Evolutionary conservation across 1,284 basidiomycete species (phyloP).

Genomic region (Tilletia horrida): DNA sequence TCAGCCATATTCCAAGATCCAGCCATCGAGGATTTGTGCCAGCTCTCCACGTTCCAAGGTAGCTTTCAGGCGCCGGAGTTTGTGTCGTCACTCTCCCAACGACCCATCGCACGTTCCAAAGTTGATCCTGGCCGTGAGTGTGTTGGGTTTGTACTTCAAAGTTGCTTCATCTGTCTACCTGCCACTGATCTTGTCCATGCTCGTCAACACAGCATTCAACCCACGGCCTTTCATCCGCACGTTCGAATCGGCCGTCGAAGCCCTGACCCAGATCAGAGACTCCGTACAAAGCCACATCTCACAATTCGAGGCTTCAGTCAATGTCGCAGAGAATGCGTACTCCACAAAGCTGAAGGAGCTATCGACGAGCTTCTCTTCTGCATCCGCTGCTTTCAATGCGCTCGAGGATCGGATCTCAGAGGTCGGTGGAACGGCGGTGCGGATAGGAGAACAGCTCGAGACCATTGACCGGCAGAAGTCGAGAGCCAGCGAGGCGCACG

Average conservation of each 20-base stretch:
- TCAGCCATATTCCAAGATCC: slow-evolving; percentile 58
- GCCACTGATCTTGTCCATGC: too few species aligned
- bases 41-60: slow-evolving; percentile 66
- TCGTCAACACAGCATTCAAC: slow-evolving; percentile 65
- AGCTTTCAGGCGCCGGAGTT: slow-evolving; percentile 91
- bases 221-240: slow-evolving; percentile 87
- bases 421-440: slow-evolving; percentile 87
- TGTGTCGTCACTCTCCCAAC: slow-evolving; percentile 77
- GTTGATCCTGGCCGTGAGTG: slow-evolving; percentile 73
- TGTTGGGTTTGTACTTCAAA: slow-evolving; percentile 55
- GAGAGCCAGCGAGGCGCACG: slow-evolving; percentile 86
- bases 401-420: slow-evolving; percentile 68
- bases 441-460: slow-evolving; percentile 91
- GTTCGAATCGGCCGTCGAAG: slow-evolving; percentile 84
- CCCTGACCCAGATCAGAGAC: slow-evolving; percentile 75
- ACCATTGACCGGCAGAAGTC: slow-evolving; percentile 87
- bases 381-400: slow-evolving; percentile 43
- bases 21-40: slow-evolving; percentile 65
- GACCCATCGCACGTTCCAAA: slow-evolving; percentile 77
- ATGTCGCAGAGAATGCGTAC: slow-evolving; percentile 86
- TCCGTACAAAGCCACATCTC: slow-evolving; percentile 84
- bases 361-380: slow-evolving; percentile 77
- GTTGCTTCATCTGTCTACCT: neutral
- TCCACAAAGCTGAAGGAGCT: slow-evolving; percentile 87
- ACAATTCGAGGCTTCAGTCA: slow-evolving; percentile 85